phyloP scores from a whole-genome alignment of 2,329 filamentous ascomycete species.

The Fusarium tuaranense region DNA sequence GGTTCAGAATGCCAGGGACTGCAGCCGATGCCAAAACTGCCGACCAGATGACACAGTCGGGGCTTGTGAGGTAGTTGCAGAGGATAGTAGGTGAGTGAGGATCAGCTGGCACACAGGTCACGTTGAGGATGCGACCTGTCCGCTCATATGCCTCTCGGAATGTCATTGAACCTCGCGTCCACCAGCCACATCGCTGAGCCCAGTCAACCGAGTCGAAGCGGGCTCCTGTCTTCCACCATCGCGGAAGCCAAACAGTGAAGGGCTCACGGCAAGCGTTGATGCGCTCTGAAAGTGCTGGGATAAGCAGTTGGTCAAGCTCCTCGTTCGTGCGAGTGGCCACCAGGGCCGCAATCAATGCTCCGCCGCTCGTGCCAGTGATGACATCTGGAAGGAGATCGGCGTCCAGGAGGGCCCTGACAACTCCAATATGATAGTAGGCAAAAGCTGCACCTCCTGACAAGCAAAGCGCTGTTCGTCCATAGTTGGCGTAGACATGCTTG shows the following conservation, averaged over 20 bases:
- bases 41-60: slow-evolving; percentile 98
- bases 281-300: slow-evolving; percentile 85
- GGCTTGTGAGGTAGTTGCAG: slow-evolving; percentile 93
- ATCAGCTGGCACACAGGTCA: slow-evolving; percentile 95
- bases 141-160: slow-evolving; percentile 95
- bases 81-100: slow-evolving; percentile 93
- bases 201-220: slow-evolving; percentile 95
- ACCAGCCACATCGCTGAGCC: slow-evolving; percentile 89
- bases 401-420: slow-evolving; percentile 89
- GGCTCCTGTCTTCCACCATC: slow-evolving; percentile 94
- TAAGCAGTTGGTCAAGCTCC: slow-evolving; percentile 85
- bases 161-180: slow-evolving; percentile 89
- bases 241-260: slow-evolving; percentile 78
- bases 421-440: slow-evolving; percentile 96
- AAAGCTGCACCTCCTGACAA: slow-evolving; percentile 94
- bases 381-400: slow-evolving; percentile 89
- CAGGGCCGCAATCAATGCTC: slow-evolving; percentile 88
- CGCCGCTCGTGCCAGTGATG: slow-evolving; percentile 95
- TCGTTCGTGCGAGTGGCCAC: slow-evolving; percentile 92
- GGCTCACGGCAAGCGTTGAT: slow-evolving; percentile 89
- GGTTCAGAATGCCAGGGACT: slow-evolving; percentile 95
- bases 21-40: slow-evolving; percentile 94
- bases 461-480: slow-evolving; percentile 91
- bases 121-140: slow-evolving; percentile 94
- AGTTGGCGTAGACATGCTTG: slow-evolving; percentile 91